Conservation (phyloP, 345 rosid species). For the Capsella bursapastoris region DNA sequence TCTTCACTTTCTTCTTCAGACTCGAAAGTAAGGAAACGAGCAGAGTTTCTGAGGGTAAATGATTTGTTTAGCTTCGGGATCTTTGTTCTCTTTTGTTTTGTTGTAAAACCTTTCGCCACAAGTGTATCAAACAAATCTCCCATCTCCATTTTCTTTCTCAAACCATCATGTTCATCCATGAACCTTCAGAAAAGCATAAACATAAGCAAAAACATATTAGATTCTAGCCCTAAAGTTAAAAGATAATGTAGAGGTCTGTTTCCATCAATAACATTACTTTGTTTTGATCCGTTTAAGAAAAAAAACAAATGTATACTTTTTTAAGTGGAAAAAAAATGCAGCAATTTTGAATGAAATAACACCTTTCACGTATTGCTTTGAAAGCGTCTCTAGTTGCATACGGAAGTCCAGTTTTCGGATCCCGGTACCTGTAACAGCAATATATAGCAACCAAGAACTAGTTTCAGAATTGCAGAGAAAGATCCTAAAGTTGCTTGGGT, state of each 20-base stretch:
- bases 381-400: conserved; percentile 91
- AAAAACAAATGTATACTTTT: background rate
- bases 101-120: conserved; percentile 55
- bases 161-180: conserved; percentile 51
- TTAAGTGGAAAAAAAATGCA: background rate
- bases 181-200: conserved; percentile 51
- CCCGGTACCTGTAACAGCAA: conserved; percentile 67
- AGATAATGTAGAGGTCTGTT: background rate
- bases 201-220: conserved; percentile 17
- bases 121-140: conserved; percentile 70
- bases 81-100: conserved; percentile 61
- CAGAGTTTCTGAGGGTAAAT: conserved; percentile 49
- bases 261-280: background rate
- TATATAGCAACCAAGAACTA: conserved; percentile 6
- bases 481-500: conserved; percentile 4
- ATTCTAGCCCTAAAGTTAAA: conserved; percentile 1
- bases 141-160: conserved; percentile 74
- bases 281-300: background rate
- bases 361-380: conserved; percentile 84
- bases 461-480: conserved; percentile 4
- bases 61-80: conserved; percentile 45
- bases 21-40: conserved; percentile 54
- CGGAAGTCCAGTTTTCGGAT: conserved; percentile 90
- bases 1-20: conserved; percentile 55
- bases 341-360: conserved; percentile 14